Evolutionary conservation across 2,329 filamentous ascomycete species (phyloP).

Genomic region (Blastomyces parvus): DNA sequence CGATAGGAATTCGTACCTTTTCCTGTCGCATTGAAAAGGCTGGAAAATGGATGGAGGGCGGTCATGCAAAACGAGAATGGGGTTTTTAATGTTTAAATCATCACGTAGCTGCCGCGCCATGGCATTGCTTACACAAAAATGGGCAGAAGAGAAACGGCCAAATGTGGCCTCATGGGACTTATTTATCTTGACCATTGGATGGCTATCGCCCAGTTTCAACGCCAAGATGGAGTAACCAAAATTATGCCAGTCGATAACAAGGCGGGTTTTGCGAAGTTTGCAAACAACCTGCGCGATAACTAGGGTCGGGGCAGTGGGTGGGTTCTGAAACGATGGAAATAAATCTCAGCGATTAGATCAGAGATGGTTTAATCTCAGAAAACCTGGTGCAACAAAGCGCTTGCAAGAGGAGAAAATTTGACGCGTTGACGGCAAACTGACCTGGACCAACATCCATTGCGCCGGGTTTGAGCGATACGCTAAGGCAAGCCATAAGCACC

Average conservation of each 20-base stretch:
- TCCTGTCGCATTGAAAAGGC: slow-evolving; percentile 46
- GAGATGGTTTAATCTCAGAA: neutral
- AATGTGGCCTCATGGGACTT: slow-evolving; percentile 67
- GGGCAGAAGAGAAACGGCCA: slow-evolving; percentile 57
- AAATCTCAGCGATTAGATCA: neutral
- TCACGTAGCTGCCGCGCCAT: slow-evolving; percentile 67
- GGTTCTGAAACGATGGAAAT: slow-evolving; percentile 52
- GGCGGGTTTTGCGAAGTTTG: slow-evolving; percentile 64
- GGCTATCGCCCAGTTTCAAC: slow-evolving; percentile 50
- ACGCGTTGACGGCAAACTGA: slow-evolving; percentile 25
- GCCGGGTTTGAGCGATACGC: slow-evolving; percentile 64
- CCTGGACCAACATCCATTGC: slow-evolving; percentile 78
- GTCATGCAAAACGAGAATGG: slow-evolving; percentile 70
- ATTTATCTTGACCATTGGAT: slow-evolving; percentile 69
- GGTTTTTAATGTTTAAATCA: slow-evolving; percentile 56
- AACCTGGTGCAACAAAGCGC: neutral
- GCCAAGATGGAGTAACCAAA: slow-evolving; percentile 92
- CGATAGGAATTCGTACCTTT: slow-evolving; percentile 53
- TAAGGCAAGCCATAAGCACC: slow-evolving; percentile 59
- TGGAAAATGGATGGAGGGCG: slow-evolving; percentile 75
- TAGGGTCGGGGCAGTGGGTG: slow-evolving; percentile 86
- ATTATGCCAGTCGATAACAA: slow-evolving; percentile 98
- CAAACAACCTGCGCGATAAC: slow-evolving; percentile 64
- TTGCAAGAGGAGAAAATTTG: neutral
- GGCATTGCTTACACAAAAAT: slow-evolving; percentile 80